Evolutionary conservation across 129 eudicot genomes (phyloP).

Genomic region (Tagetes patula): DNA sequence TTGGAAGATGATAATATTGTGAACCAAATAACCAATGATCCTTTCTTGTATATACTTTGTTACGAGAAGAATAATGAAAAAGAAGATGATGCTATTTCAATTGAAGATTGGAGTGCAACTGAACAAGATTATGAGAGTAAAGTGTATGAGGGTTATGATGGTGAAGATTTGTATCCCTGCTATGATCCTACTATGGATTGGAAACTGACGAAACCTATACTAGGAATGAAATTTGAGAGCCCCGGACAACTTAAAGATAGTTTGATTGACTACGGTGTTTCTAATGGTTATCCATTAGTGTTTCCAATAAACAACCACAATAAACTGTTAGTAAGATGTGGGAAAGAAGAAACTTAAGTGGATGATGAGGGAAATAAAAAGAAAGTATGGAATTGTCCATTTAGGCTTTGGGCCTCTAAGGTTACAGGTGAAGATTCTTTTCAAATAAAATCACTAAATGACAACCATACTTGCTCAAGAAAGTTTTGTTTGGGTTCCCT

Average conservation of each 20-base stretch:
- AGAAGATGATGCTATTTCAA: not conserved
- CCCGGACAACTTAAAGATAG: not conserved
- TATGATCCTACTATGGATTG: not conserved
- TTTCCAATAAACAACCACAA: not conserved
- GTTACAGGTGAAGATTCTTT: not conserved
- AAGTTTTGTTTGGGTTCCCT: conserved; percentile 1
- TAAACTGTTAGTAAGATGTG: not conserved
- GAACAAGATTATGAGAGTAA: not conserved
- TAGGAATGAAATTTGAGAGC: conserved; percentile 1
- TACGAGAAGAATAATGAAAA: not conserved
- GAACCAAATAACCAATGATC: no score
- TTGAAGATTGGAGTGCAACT: not conserved
- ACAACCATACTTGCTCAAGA: not conserved
- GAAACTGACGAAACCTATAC: not conserved
- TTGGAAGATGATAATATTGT: no score
- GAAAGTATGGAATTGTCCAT: not conserved
- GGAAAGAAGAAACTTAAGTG: not conserved
- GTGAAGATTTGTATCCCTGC: not conserved
- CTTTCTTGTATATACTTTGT: not conserved
- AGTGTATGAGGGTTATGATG: not conserved
- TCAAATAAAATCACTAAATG: not conserved
- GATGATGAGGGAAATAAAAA: not conserved
- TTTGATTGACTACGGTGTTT: not conserved
- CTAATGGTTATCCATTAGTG: not conserved
- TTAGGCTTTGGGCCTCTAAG: not conserved